Percentiles rank a stretch among this genome's conserved stretches.
Conservation (phyloP, 441 rosid genomes). For the Metrosideros polymorpha region DNA sequence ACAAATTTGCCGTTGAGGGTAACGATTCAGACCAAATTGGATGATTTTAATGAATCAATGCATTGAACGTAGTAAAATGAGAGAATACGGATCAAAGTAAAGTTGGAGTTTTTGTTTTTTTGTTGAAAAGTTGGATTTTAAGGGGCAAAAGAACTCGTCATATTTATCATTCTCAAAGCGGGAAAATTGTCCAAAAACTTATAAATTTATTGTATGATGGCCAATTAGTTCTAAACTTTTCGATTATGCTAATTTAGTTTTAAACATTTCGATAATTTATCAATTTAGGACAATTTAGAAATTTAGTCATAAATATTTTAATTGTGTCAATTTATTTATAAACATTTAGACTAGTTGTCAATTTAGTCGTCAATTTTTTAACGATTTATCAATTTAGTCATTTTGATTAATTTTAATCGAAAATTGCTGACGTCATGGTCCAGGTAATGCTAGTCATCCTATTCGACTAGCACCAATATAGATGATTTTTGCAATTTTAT, state of each 20-base stretch:
- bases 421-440: background rate
- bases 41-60: background rate
- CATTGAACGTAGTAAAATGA: background rate
- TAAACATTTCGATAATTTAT: background rate
- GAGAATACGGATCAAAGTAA: no score
- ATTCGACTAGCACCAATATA: no score
- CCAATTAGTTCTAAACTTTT: rapidly evolving
- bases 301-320: no score
- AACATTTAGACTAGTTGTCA: background rate
- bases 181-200: no score
- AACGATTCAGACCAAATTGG: background rate
- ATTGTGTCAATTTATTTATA: no score
- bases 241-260: rapidly evolving
- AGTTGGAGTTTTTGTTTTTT: no score
- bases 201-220: no score
- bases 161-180: background rate
- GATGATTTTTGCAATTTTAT: no score
- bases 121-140: background rate
- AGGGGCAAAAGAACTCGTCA: background rate
- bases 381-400: background rate
- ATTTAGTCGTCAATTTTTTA: background rate
- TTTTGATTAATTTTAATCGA: background rate
- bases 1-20: background rate
- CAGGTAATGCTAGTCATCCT: background rate
- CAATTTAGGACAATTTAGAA: no score